A percentile compares a stretch with the other conserved stretches of the same genome.
Conservation (phyloP, 257 asterid genomes). For the Catharanthus roseus region DNA sequence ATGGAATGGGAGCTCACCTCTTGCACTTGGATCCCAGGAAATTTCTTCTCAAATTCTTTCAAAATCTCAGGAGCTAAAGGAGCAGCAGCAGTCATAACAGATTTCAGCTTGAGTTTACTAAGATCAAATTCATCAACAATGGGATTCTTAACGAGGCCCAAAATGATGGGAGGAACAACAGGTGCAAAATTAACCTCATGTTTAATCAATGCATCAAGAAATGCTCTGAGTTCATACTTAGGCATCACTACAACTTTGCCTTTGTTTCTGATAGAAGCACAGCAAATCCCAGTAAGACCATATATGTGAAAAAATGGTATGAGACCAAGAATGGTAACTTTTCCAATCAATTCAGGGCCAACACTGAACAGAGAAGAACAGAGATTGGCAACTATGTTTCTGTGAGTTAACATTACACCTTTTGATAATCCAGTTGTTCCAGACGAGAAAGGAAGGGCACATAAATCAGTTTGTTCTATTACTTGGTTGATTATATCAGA, state of each 20-base stretch:
- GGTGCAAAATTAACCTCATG: slow-evolving; percentile 84
- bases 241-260: slow-evolving; percentile 90
- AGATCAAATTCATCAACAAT: slow-evolving; percentile 78
- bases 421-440: slow-evolving; percentile 92
- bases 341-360: slow-evolving; percentile 72
- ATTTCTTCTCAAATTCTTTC: slow-evolving; percentile 62
- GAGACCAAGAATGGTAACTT: slow-evolving; percentile 66
- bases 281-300: slow-evolving; percentile 89
- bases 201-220: slow-evolving; percentile 52
- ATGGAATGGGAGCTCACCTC: slow-evolving; percentile 41
- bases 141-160: slow-evolving; percentile 82
- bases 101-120: slow-evolving; percentile 49
- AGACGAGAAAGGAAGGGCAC: slow-evolving; percentile 94
- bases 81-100: slow-evolving; percentile 95
- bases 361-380: slow-evolving; percentile 81
- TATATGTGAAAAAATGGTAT: slow-evolving; percentile 91
- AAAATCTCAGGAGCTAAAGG: slow-evolving; percentile 89
- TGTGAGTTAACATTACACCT: slow-evolving; percentile 92
- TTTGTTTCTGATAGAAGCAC: slow-evolving; percentile 82
- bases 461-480: slow-evolving; percentile 62
- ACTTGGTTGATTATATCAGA: slow-evolving; percentile 37
- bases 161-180: slow-evolving; percentile 82
- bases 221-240: slow-evolving; percentile 65
- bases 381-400: slow-evolving; percentile 78
- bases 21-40: slow-evolving; percentile 73